These are phyloP conservation scores for Pholiota molesta DNA, from an alignment of 768 basidiomycete genomes.

Conservation along the genomic window DNA sequence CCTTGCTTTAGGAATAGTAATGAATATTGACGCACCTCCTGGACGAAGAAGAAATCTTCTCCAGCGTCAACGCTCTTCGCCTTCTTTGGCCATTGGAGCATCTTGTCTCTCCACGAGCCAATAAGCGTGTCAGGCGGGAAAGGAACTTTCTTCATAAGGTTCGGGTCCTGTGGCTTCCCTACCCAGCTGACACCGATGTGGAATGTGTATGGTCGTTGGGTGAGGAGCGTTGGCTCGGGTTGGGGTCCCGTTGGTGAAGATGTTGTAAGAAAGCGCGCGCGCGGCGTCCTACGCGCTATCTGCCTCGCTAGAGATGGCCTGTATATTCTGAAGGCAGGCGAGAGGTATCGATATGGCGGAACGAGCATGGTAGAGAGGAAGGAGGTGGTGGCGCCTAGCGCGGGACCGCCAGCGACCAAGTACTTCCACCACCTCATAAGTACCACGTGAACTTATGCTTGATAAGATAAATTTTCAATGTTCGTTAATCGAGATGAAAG, in stretches of 20 bases:
- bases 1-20: background rate
- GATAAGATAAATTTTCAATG: constrained; percentile 1
- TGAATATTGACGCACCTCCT: constrained; percentile 54
- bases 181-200: constrained; percentile 81
- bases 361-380: constrained; percentile 4
- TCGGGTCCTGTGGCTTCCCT: constrained; percentile 59
- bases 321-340: constrained; percentile 13
- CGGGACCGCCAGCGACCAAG: background rate
- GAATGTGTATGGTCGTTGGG: constrained; percentile 61
- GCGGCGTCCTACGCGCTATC: constrained; percentile 9
- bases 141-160: constrained; percentile 38
- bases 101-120: constrained; percentile 71
- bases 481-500: background rate
- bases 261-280: constrained; percentile 6
- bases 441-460: background rate
- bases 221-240: constrained; percentile 11
- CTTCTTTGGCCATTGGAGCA: constrained; percentile 49
- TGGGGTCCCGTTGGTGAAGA: constrained; percentile 11
- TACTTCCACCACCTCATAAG: background rate
- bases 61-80: constrained; percentile 42
- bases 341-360: background rate
- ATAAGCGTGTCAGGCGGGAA: constrained; percentile 62
- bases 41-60: constrained; percentile 60
- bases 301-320: constrained; percentile 18
- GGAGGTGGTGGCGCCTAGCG: background rate